Conservation (phyloP, 78 protist genomes). For the Dictyostelium capitatum region DNA sequence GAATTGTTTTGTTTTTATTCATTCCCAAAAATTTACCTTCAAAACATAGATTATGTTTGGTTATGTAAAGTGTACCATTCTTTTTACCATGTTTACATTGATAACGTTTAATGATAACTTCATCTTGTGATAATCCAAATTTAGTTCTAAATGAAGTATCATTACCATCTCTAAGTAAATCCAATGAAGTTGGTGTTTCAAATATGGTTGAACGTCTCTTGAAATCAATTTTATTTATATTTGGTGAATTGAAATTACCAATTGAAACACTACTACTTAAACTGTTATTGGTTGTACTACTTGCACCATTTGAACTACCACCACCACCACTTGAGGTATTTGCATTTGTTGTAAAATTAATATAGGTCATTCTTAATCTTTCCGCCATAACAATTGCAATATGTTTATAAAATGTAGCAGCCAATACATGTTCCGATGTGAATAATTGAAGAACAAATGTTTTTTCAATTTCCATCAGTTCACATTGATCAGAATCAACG, state of each 20-base stretch:
- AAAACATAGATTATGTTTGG: slow-evolving; percentile 80
- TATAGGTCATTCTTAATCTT: slow-evolving; percentile 2
- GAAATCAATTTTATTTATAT: neutral
- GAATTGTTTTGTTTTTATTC: slow-evolving; percentile 46
- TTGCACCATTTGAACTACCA: neutral
- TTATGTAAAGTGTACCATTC: slow-evolving; percentile 66
- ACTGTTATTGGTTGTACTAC: neutral
- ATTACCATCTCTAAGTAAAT: slow-evolving; percentile 20
- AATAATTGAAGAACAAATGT: slow-evolving; percentile 57
- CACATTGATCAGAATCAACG: slow-evolving; percentile 46
- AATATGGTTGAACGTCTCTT: slow-evolving; percentile 29
- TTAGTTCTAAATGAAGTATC: slow-evolving; percentile 34
- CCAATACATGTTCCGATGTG: slow-evolving; percentile 54
- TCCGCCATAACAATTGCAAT: slow-evolving; percentile 56
- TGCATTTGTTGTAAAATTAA: neutral
- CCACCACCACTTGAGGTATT: neutral
- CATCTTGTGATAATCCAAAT: slow-evolving; percentile 69
- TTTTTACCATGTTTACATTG: slow-evolving; percentile 61
- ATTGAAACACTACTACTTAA: neutral
- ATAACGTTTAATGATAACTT: slow-evolving; percentile 74
- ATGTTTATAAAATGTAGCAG: slow-evolving; percentile 63
- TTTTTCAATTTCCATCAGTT: slow-evolving; percentile 64
- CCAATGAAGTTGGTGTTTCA: slow-evolving; percentile 51
- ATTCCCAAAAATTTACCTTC: slow-evolving; percentile 75
- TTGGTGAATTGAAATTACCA: slow-evolving; percentile 45